Evolutionary conservation across 768 basidiomycete genomes (phyloP).

Genomic region (Dacryopinax primogenitus): DNA sequence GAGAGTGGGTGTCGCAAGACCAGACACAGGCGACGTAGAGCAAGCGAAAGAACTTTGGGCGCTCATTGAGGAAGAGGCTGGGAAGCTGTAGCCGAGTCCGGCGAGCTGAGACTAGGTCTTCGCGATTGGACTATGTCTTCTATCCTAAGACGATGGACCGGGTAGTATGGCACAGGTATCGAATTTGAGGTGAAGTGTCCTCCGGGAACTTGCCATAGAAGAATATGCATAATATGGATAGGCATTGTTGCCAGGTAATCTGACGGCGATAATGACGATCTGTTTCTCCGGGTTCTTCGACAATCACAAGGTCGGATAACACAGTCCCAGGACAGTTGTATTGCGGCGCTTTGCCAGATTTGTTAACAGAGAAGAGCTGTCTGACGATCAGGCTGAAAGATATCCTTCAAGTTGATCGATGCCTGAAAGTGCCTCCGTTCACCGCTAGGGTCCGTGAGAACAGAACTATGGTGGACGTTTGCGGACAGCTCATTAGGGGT

Average conservation of each 20-base stretch:
- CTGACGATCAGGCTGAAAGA: slow-evolving; percentile 52
- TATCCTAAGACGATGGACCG: no score
- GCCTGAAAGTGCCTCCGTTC: no score
- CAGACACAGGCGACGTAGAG: background rate
- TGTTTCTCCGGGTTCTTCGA: slow-evolving; percentile 77
- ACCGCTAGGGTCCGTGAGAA: no score
- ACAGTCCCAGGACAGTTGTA: slow-evolving; percentile 53
- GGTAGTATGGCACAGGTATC: no score
- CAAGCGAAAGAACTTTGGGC: background rate
- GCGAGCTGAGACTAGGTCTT: no score
- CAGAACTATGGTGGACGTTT: no score
- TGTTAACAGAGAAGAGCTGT: slow-evolving; percentile 76
- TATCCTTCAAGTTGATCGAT: slow-evolving; percentile 68
- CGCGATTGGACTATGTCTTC: no score
- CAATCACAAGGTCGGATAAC: slow-evolving; percentile 70
- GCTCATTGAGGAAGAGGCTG: background rate
- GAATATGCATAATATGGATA: slow-evolving; percentile 30
- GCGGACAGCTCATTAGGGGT: no score
- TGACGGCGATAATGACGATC: slow-evolving; percentile 71
- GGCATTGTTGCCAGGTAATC: slow-evolving; percentile 47
- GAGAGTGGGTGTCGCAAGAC: background rate
- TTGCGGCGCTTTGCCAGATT: slow-evolving; percentile 71
- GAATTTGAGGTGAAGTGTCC: slow-evolving; percentile 31
- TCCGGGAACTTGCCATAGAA: slow-evolving; percentile 31
- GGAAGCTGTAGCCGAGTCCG: no score